Base-by-base conservation (phyloP, 805 yeast species). In the Metschnikowia koreensis region DNA sequence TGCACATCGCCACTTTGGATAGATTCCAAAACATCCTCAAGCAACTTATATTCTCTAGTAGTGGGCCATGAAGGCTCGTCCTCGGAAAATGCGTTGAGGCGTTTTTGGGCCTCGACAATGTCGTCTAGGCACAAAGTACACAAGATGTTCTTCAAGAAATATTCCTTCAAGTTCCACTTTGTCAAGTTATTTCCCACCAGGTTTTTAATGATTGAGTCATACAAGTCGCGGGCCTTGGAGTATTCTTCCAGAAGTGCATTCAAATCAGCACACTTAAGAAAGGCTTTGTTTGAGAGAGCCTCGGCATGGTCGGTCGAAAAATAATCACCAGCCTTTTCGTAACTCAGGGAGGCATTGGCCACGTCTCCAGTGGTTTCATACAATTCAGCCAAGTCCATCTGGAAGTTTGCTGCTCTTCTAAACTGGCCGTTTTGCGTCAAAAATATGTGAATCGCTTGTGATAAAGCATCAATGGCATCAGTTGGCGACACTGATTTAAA, bases 281-380 rank as follows among this genome's bases (percentile, higher is more conserved):
- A 87, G 26, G 96, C 92, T 73, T 94, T 94, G 70, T 85, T 91
- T 27, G 96, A 82, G 51, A 93, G 68, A 8, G 97, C 96, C 56
- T 86, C 87, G 0, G 98, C 97, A 52, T 90, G 92, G 70, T 94
- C 99, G 55, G 93, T 89, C 50, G 83, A 81, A 66, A 87, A 92
- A 92, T 97, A 94, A 64, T 94, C 98, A 39, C 97, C 97, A 10
- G 99, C 97, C 61, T 86, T 88, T 65, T 91, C 96, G 44, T 52
- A 60, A 29, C 91, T 82, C 49, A 77, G 77, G 48, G 86, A 79
- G 6, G 99, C 97, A 59, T 81, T 81, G 26, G 76, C 73, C 33
- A 74, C 68, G 62, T 92, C 93, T 46, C 79, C 79, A 17, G 89
- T 72, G 43, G 80, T 80, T 69, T 93, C 98, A 65, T 88, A 89